Percentiles rank a stretch among this genome's conserved stretches.
phyloP scores from a whole-genome alignment of 1,284 basidiomycete genomes.

The Ustilago crameri region DNA sequence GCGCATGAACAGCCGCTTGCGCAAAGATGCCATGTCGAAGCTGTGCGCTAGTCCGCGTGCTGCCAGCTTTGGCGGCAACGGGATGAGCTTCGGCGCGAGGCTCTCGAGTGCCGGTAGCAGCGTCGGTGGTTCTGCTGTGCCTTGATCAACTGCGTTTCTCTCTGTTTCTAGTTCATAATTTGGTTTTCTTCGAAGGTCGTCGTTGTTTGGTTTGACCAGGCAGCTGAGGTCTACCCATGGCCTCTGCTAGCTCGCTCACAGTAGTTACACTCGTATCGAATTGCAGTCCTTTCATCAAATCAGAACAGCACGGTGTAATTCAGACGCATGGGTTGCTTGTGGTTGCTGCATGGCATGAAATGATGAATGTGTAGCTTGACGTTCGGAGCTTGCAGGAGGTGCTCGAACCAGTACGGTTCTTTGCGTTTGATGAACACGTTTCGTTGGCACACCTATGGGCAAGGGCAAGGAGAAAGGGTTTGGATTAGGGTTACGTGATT shows the following conservation, averaged over 20 bases:
- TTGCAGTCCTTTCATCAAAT: not conserved
- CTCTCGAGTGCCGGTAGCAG: constrained; percentile 41
- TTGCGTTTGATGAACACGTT: too few species aligned
- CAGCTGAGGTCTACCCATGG: not conserved
- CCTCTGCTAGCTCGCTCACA: not conserved
- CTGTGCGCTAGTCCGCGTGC: constrained; percentile 59
- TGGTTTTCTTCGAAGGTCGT: not conserved
- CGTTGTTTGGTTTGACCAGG: not conserved
- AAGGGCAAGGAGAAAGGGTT: not conserved
- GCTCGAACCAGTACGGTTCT: too few species aligned
- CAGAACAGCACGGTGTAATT: not conserved
- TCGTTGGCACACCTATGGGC: too few species aligned
- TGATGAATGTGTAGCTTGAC: too few species aligned
- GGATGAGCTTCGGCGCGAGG: constrained; percentile 44
- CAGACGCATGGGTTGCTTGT: not conserved
- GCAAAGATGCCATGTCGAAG: constrained; percentile 62
- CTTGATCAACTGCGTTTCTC: constrained; percentile 4
- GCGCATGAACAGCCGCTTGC: constrained; percentile 54
- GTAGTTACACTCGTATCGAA: not conserved
- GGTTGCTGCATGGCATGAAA: too few species aligned
- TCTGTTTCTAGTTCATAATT: not conserved
- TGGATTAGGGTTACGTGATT: not conserved
- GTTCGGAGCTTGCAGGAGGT: too few species aligned
- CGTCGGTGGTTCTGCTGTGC: constrained; percentile 14
- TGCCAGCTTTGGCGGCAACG: constrained; percentile 48